Base-by-base conservation (phyloP, 139 green algal species). In the Auxenochlorella pyrenoidosa region DNA sequence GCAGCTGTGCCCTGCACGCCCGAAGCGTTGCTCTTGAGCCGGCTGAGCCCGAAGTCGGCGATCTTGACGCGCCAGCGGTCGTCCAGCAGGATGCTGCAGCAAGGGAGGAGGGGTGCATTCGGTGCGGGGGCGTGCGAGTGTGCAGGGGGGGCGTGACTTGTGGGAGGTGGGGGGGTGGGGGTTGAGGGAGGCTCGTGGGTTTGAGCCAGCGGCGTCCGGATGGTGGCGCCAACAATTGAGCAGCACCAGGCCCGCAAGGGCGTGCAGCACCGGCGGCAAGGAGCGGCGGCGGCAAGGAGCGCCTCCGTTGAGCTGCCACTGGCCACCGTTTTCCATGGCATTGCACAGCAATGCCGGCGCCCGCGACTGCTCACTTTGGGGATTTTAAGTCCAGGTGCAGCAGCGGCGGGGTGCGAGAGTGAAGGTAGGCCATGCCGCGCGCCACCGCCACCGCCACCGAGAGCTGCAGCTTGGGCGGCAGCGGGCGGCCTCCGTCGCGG, bases 381-480 rank as follows among this genome's bases (percentile, higher is more conserved):
- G 83, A 93, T 88, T 98, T 98, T 18, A 97, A 87, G 90, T 98
- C 93, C 26, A 90, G 89, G 89, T 98, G 95, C 79, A 98, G 84
- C 70, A 97, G 95, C 44, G 94, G 93, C 22, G 95, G 95, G 36
- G 15, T 59, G 70, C 93, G 94, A 40, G 86, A 90, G 91, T 98
- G 95, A 72, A 98, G 90, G 90, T 98, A 96, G 0, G 90, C 86
- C 94, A 96, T 95, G 66, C 94, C 94, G 8, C 94, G 84, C 24
- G 94, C 94, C 10, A 96, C 94, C 47, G 82, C 84, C 21, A 95
- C 59, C 0, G 94, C 92, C 60, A 96, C 91, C 10, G 90, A 59
- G 36, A 85, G 82, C 86, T 93, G 87, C 87, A 91, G 78, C 59
- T 66, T 71, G 1, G 58, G 77, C 1, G 94, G 89, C 59, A 93